Base-by-base conservation (phyloP, 2,329 filamentous ascomycete genomes). In the Calonectria henricotiae region DNA sequence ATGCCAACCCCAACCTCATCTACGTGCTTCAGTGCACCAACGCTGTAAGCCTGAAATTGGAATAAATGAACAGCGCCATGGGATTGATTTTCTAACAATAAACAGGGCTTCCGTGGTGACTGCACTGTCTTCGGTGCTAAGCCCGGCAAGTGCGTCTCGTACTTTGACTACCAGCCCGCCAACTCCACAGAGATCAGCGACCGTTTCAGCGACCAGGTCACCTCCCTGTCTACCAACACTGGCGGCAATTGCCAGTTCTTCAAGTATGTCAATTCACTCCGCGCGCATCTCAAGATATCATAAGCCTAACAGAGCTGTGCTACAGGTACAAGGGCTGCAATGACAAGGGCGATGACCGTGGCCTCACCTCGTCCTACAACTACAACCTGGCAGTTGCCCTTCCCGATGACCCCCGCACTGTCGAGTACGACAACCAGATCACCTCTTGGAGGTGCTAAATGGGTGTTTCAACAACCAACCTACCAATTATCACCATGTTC, bases 131-230 rank as follows among this genome's bases (percentile, higher is more conserved):
- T 58, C 35, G 51, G 51, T 20, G 3, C 51, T 32, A 58, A 58
- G 51, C 35, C 51, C 37, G 51, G 51, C 51, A 15, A 58, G 51
- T 58, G 51, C 23, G 51, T 58, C 35, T 58, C 51, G 20, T 58
- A 58, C 51, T 58, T 58, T 25, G 20, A 58, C 51, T 58, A 39
- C 51, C 51, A 58, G 51, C 51, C 51, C n/a, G 32, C 51, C 51
- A 58, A 58, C 51, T 58, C 51, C n/a, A 58, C 51, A 20, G 51
- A 58, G 32, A 8, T 58, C 35, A 58, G 51, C 51, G 51, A 58
- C 32, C 7, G 11, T 11, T 58, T 58, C 51, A 58, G 20, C 35
- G 51, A 58, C 35, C 25, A 58, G 51, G 12, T 58, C 32, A 58
- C 51, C 37, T 58, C 51, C 20, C 51, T 58, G 20, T 58, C 51